Base-by-base conservation (phyloP, 2,329 filamentous ascomycete genomes). In the Neofusicoccum cordaticola region DNA sequence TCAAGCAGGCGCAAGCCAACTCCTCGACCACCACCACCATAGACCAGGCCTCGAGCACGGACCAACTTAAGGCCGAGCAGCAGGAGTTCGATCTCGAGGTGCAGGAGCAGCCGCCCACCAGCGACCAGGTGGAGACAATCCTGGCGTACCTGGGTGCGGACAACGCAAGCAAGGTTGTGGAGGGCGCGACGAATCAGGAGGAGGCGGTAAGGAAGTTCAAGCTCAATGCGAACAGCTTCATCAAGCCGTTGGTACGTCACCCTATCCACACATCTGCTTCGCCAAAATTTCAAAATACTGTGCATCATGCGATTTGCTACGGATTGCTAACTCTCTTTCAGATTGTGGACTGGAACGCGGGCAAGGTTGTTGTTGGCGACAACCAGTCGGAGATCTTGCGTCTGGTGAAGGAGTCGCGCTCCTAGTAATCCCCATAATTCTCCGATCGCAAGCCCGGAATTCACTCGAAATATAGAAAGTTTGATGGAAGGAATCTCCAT, bases 271-370 rank as follows among this genome's bases (percentile, higher is more conserved):
- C 37, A 39, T 39, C 6, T 11, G 13, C 37, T 39, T 15, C 11
- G 37, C 27, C 27, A 7, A 7, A 7, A 7, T 31, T 31, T 31
- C 4, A 31, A 7, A 7, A 31, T 31, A 7, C 5, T 31, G 1
- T 31, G 27, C 27, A 31, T 31, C 27, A 31, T 31, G 27, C 27
- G 27, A 7, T 31, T 7, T 31, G 27, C 4, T 31, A 31, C 4
- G 27, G 27, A 31, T 62, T 58, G 57, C 52, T 48, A 13, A 56
- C 50, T 8, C 12, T 34, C 5, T 37, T 47, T 68, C 41, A 70
- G 71, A 68, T 90, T 65, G 94, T 98, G 61, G 94, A 98, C 76
- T 98, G 95, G 95, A 92, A 90, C 75, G 93, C 94, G 76, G 95
- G 93, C 68, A 90, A 88, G 76, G 94, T 89, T 52, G 85, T 88